Base-by-base conservation (phyloP, 2,329 filamentous ascomycete genomes). In the Didymella segeticola region DNA sequence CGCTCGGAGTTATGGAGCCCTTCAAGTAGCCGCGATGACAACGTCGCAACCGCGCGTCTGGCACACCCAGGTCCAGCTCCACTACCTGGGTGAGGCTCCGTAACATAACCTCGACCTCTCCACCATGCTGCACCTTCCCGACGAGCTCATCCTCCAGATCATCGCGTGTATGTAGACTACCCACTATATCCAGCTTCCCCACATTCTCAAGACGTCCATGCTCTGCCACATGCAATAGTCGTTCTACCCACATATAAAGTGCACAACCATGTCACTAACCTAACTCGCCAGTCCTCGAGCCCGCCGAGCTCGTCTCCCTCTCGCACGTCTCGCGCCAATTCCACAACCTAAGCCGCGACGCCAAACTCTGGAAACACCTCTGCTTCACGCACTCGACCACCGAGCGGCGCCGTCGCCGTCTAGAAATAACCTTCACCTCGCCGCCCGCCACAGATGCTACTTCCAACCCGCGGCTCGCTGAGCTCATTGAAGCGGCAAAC, bases 361-460 rank as follows among this genome's bases (percentile, higher is more conserved):
- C 89, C 64, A 83, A 80, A 31, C 78, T 93, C 29, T 97, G 93
- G 93, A 88, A 89, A 57, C 77, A 82, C 3, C 81, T 87, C 41
- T 53, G 49, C 29, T 42, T 53, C 36, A 10, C 49, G 14, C 43
- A 53, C 31, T 53, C 90, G 14, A 72, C 80, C 27, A 88, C 87
- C 70, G 83, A 88, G 65, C 77, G 80, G n/a, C 82, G 90, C 20
- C 81, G 83, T 14, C 79, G 81, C 45, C 69, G 73, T 3, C 66
- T 77, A 8, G 63, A 64, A 19, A 38, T 62, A 8, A 43, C 66
- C 1, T 39, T 45, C 27, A 38, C 45, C 4, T 27, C 51, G 9
- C 45, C 43, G 19, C 39, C 39, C 3, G 46, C 57, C 38, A 61
- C n/a, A 54, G 62, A 67, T n/a, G n/a, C n/a, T n/a, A n/a, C n/a